Percentiles rank a stretch among this genome's conserved stretches.
Conservation (phyloP, 371 early-diverging fungal species). For the Actinomucor elegans region DNA sequence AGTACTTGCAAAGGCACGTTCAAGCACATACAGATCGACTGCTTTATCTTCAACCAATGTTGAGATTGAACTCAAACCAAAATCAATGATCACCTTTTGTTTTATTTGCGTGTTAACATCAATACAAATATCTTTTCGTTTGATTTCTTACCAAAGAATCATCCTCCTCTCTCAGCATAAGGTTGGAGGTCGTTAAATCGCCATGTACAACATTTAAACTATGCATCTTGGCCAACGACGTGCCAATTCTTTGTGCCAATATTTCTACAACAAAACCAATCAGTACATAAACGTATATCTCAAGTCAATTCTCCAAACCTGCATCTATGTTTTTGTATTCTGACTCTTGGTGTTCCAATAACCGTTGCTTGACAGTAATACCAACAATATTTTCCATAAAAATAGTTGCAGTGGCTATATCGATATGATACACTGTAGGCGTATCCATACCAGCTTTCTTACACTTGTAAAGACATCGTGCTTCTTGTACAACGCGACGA, state of each 20-base stretch:
- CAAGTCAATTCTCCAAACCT: constrained; percentile 10
- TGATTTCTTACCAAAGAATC: constrained; percentile 49
- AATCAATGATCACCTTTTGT: constrained; percentile 93
- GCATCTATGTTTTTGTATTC: constrained; percentile 36
- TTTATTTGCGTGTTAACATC: neutral
- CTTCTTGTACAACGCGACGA: constrained; percentile 79
- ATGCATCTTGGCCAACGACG: constrained; percentile 83
- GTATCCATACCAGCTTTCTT: constrained; percentile 74
- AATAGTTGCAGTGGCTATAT: constrained; percentile 64
- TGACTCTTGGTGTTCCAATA: constrained; percentile 43
- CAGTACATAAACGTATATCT: neutral
- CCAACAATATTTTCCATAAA: constrained; percentile 88
- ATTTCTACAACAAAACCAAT: constrained; percentile 9
- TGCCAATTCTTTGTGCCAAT: constrained; percentile 66
- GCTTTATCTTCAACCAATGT: constrained; percentile 96
- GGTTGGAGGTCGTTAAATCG: constrained; percentile 98
- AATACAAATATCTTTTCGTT: neutral
- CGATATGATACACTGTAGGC: constrained; percentile 83
- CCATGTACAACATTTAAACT: constrained; percentile 91
- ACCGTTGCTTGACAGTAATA: constrained; percentile 70
- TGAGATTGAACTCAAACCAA: constrained; percentile 93
- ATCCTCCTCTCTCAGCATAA: constrained; percentile 68
- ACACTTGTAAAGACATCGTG: constrained; percentile 77
- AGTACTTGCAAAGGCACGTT: constrained; percentile 91
- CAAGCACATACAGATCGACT: constrained; percentile 98